A percentile compares a stretch with the other conserved stretches of the same genome.
Conservation (phyloP, 2,329 filamentous ascomycete genomes). For the Aspergillus brasiliensis region DNA sequence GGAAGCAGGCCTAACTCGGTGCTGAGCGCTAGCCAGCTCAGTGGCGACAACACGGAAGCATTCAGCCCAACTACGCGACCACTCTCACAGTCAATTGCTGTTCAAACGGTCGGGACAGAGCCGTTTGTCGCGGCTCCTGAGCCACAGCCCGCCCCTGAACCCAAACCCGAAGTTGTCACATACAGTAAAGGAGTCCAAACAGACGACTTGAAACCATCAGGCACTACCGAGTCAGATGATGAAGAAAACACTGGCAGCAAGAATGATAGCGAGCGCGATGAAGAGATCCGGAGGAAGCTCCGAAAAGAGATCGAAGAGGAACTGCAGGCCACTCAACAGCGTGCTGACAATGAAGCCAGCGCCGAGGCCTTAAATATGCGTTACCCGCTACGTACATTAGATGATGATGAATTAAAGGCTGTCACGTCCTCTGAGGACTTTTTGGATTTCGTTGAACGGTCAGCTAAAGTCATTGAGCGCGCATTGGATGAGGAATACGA, state of each 20-base stretch:
- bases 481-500: conserved; percentile 96
- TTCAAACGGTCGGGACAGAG: conserved; percentile 73
- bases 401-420: conserved; percentile 81
- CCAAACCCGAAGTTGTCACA: conserved; percentile 75
- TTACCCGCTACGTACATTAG: conserved; percentile 79
- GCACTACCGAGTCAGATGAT: conserved; percentile 63
- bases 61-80: conserved; percentile 44
- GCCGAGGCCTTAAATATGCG: conserved; percentile 51
- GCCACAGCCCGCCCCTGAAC: conserved; percentile 57
- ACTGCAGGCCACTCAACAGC: conserved; percentile 67
- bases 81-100: conserved; percentile 51
- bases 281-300: conserved; percentile 83
- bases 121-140: conserved; percentile 79
- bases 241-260: conserved; percentile 77
- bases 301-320: conserved; percentile 92
- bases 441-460: conserved; percentile 90
- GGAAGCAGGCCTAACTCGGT: conserved; percentile 84
- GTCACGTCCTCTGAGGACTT: conserved; percentile 93
- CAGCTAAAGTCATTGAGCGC: conserved; percentile 94
- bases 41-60: conserved; percentile 62
- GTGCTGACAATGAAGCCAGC: conserved; percentile 37
- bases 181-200: conserved; percentile 98
- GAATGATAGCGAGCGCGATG: conserved; percentile 78
- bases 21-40: conserved; percentile 77
- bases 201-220: conserved; percentile 65